Conservation (phyloP, 2,329 filamentous ascomycete genomes). For the Basipetospora chlamydospora region DNA sequence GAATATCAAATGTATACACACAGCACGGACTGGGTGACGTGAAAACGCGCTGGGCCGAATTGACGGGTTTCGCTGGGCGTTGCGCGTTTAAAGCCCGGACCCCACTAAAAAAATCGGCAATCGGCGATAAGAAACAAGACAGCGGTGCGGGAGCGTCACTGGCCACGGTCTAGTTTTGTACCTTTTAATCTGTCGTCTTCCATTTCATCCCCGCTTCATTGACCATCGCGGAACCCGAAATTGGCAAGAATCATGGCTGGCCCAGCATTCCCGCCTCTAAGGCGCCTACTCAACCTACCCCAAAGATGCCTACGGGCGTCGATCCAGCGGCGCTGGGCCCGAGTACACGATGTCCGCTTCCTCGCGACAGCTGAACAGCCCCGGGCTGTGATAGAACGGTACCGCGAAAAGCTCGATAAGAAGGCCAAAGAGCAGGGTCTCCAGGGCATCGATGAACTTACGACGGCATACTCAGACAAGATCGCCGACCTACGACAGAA, state of each 20-base stretch:
- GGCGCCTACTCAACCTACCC: slow-evolving; percentile 6
- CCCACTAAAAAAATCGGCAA: too few species aligned
- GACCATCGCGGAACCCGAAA: too few species aligned
- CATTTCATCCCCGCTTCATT: too few species aligned
- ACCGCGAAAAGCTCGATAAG: slow-evolving; percentile 67
- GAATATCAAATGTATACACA: too few species aligned
- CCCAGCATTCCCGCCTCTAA: slow-evolving; percentile 3
- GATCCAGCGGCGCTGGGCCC: slow-evolving; percentile 69
- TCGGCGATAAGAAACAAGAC: too few species aligned
- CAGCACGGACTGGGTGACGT: too few species aligned
- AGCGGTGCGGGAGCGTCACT: too few species aligned
- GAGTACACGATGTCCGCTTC: slow-evolving; percentile 84
- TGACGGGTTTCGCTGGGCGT: too few species aligned
- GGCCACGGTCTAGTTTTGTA: too few species aligned
- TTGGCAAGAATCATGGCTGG: slow-evolving; percentile 1
- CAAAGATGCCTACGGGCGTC: slow-evolving; percentile 1
- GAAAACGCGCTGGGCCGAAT: too few species aligned
- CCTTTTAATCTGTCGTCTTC: too few species aligned
- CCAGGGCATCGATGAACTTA: slow-evolving; percentile 58
- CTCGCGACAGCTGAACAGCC: slow-evolving; percentile 62
- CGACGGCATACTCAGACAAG: slow-evolving; percentile 71
- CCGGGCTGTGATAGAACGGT: slow-evolving; percentile 63
- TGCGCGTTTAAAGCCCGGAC: too few species aligned
- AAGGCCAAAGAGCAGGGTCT: slow-evolving; percentile 67
- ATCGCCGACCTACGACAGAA: slow-evolving; percentile 58